A percentile compares a stretch with the other conserved stretches of the same genome.
Conservation (phyloP, 257 asterid species). For the Capsicum chinense region DNA sequence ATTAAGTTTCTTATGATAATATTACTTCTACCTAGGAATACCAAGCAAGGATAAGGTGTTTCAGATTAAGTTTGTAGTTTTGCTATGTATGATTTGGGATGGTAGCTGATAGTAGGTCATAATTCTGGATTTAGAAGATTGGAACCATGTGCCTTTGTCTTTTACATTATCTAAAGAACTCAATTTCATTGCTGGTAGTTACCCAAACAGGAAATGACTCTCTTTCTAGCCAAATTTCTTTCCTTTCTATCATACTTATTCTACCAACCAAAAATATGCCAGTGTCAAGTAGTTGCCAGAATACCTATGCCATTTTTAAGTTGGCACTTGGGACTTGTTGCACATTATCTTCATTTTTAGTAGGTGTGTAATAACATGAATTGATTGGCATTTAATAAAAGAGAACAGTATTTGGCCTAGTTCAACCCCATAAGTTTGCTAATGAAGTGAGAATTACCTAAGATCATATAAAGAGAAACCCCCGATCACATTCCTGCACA, state of each 20-base stretch:
- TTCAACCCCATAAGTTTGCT: neutral
- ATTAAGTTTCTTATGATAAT: neutral
- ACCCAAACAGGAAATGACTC: slow-evolving; percentile 25
- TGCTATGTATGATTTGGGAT: neutral
- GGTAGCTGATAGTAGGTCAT: slow-evolving; percentile 29
- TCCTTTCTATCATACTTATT: neutral
- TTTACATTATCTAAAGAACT: slow-evolving; percentile 3
- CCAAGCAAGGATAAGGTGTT: neutral
- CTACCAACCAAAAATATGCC: neutral
- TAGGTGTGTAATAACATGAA: neutral
- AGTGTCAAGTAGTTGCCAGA: neutral
- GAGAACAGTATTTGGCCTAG: neutral
- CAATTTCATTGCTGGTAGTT: slow-evolving; percentile 30
- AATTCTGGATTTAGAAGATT: neutral
- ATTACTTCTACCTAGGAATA: neutral
- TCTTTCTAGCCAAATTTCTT: neutral
- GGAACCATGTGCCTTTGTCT: slow-evolving; percentile 37
- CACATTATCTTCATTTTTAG: neutral
- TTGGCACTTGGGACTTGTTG: neutral
- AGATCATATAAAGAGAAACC: neutral
- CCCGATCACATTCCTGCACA: fast-evolving
- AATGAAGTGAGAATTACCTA: neutral
- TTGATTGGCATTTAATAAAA: neutral
- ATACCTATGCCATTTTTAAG: neutral
- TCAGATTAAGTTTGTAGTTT: neutral